phyloP scores from a whole-genome alignment of 2,329 filamentous ascomycete species.

The Phyllosticta capitalensis region DNA sequence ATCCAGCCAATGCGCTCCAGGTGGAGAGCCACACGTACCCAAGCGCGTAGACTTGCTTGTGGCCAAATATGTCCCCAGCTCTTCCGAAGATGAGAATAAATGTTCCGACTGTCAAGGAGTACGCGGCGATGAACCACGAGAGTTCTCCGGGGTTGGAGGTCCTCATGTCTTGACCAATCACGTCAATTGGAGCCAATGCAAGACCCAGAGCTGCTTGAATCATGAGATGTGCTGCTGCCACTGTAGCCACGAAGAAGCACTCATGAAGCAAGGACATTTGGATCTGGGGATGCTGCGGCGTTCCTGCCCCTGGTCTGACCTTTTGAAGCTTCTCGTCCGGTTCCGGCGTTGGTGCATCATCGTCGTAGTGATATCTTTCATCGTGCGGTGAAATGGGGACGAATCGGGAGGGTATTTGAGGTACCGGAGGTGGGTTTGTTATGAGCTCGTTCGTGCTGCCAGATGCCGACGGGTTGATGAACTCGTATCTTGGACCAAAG shows the following conservation, averaged over 20 bases:
- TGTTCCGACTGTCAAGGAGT: conserved; percentile 35
- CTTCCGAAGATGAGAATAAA: conserved; percentile 37
- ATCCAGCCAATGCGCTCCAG: conserved; percentile 32
- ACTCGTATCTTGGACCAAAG: neutral
- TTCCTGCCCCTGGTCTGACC: neutral
- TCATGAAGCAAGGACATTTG: conserved; percentile 18
- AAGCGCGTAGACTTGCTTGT: conserved; percentile 33
- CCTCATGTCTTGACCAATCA: conserved; percentile 37
- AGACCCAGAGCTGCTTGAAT: conserved; percentile 23
- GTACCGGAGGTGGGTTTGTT: neutral
- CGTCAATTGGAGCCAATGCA: conserved; percentile 32
- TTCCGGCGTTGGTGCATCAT: neutral
- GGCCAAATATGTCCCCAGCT: conserved; percentile 36
- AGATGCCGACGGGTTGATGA: neutral
- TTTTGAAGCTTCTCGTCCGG: neutral
- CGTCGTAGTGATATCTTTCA: neutral
- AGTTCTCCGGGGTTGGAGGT: conserved; percentile 32
- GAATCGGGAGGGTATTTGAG: neutral
- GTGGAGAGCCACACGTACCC: conserved; percentile 32
- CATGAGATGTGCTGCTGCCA: conserved; percentile 22
- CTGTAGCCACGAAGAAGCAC: conserved; percentile 20
- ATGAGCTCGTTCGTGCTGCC: neutral
- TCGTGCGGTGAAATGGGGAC: neutral
- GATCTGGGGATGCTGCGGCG: neutral
- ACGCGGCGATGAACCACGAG: conserved; percentile 36